Conservation (phyloP, 345 rosid genomes). For the Aegle marmelos region DNA sequence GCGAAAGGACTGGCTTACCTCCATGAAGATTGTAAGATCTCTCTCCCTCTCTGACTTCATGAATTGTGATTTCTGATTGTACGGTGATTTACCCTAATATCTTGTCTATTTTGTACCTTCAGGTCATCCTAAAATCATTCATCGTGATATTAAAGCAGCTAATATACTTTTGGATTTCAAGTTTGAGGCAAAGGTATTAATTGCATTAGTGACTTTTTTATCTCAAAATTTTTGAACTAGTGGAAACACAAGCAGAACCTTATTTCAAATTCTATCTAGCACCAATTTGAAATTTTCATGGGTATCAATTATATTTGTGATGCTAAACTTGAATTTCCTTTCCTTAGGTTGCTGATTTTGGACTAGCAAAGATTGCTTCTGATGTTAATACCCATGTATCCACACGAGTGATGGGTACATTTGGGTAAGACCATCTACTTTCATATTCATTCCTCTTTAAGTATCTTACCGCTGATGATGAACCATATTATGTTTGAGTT, state of each 20-base stretch:
- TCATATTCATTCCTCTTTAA: not conserved
- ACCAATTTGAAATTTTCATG: not conserved
- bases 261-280: not conserved
- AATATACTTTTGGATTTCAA: constrained; percentile 81
- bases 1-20: constrained; percentile 94
- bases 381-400: constrained; percentile 89
- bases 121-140: constrained; percentile 95
- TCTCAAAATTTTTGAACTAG: not conserved
- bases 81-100: not conserved
- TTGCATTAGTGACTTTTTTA: not conserved
- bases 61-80: not conserved
- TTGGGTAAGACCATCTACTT: constrained; percentile 54
- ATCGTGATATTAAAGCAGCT: constrained; percentile 87
- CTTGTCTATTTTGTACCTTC: constrained; percentile 4
- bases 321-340: constrained; percentile 1
- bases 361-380: constrained; percentile 78
- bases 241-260: not conserved
- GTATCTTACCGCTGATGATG: not conserved
- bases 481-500: not conserved
- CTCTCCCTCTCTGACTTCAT: not conserved
- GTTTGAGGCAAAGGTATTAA: constrained; percentile 82
- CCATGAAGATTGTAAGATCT: constrained; percentile 87
- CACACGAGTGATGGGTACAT: constrained; percentile 96
- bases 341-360: constrained; percentile 90
- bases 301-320: not conserved